Evolutionary conservation across 2,329 filamentous ascomycete species (phyloP).

Genomic region (Penicillium janthinellum): DNA sequence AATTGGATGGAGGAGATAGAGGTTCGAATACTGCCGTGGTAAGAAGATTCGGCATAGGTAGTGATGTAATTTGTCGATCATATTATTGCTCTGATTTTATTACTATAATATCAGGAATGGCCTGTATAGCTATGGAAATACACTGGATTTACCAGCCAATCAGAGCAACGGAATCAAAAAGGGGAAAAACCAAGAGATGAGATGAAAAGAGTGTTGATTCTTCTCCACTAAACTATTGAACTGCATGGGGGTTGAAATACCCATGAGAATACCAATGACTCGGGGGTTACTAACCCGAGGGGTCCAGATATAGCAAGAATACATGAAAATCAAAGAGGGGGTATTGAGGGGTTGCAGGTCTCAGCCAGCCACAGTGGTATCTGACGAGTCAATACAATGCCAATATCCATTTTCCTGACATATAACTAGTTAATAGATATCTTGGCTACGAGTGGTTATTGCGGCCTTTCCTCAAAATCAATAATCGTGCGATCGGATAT

Average conservation of each 20-base stretch:
- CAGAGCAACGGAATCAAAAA: conserved; percentile 7
- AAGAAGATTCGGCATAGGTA: conserved; percentile 14
- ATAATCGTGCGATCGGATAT: too few species aligned
- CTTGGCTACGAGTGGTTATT: too few species aligned
- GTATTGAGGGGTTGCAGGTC: not conserved
- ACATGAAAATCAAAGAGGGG: conserved; percentile 5
- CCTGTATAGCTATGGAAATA: conserved; percentile 1
- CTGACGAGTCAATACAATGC: conserved; percentile 8
- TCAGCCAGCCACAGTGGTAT: conserved; percentile 6
- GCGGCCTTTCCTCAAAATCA: too few species aligned
- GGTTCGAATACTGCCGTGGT: conserved; percentile 8
- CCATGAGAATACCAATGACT: conserved; percentile 7
- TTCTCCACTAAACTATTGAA: conserved; percentile 2
- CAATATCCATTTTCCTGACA: too few species aligned
- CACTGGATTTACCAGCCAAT: not conserved
- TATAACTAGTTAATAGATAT: not conserved
- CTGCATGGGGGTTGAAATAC: conserved; percentile 5
- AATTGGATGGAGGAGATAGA: conserved; percentile 11
- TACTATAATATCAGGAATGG: conserved; percentile 1
- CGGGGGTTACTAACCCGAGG: conserved; percentile 5
- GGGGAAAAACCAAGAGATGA: not conserved
- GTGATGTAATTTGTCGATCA: too few species aligned
- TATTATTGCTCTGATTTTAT: too few species aligned
- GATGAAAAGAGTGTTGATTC: conserved; percentile 6
- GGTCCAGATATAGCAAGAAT: conserved; percentile 4